Base-by-base conservation (phyloP, 140 eudicot species). In the Flaveria floridana region DNA sequence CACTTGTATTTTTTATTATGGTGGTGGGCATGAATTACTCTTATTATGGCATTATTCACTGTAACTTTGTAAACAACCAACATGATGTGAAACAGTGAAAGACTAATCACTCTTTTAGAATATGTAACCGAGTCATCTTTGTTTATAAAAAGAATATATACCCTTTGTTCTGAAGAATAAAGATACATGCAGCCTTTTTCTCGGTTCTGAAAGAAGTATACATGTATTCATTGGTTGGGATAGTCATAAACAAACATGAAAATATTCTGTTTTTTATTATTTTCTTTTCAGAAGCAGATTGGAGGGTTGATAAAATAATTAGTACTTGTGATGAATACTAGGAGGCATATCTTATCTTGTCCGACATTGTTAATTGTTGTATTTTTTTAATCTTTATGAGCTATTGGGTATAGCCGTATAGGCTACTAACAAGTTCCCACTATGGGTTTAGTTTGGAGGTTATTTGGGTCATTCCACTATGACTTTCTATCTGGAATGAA, bases 201-300 rank as follows among this genome's bases (percentile, higher is more conserved):
- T 19, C 15, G 11, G 53, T 72, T 58, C 6, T 52, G 26, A 70
- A 70, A 25, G 47, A 19, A 34, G 21, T 14, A 20, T 72, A 13
- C 15, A 37, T 73, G 44, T 72, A 21, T 72, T 34, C 56, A 6
- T 72, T 39, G 69, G 42, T 19, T 56, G 55, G 41, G 68, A 55
- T 53, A 5, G 37, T 72, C 51, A 72, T 55, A 52, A 30, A 26
- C 52, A 42, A 42, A 68, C 55, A 47, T 70, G 25, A 70, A 73
- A 13, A 42, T 71, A 28, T 20, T 57, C 3, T 44, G 1, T 50
- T 10, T 75, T 51, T 48, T 47, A 47, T 47, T 74, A 59, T 18
- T 47, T 48, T 74, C 47, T 74, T 63, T 74, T 74, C 64, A 50
- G 64, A 62, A 47, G 51, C 66, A 53, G 65, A 14, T 72, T 72